These are phyloP conservation scores for Discostella stelligeroides DNA, from an alignment of 108 stramenopile genomes.

Conservation along the genomic window DNA sequence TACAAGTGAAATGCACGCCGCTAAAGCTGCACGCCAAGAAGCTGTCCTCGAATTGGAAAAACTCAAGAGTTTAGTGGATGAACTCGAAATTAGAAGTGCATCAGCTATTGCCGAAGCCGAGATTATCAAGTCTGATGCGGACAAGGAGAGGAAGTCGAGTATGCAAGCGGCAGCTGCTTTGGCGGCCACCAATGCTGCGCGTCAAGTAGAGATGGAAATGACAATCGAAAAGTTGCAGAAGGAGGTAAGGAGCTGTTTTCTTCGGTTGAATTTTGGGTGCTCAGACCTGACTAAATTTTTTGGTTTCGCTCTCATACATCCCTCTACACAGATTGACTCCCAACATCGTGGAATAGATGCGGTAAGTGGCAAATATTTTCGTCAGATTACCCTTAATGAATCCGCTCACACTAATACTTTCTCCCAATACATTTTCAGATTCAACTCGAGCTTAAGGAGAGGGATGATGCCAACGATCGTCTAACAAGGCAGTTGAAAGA, in stretches of 20 bases:
- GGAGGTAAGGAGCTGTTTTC: slow-evolving; percentile 3
- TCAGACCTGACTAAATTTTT: neutral
- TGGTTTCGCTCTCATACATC: neutral
- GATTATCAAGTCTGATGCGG: slow-evolving; percentile 24
- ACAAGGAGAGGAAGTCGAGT: slow-evolving; percentile 40
- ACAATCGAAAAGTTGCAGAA: slow-evolving; percentile 44
- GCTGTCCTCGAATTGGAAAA: slow-evolving; percentile 32
- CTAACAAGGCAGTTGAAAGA: slow-evolving; percentile 26
- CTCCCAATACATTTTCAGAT: neutral
- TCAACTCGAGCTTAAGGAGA: slow-evolving; percentile 34
- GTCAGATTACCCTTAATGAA: too few species aligned
- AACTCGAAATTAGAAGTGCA: slow-evolving; percentile 33
- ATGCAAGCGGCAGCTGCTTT: slow-evolving; percentile 45
- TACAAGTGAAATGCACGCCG: slow-evolving; percentile 12
- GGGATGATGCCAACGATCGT: slow-evolving; percentile 11
- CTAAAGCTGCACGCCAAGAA: slow-evolving; percentile 22
- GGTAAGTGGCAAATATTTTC: too few species aligned
- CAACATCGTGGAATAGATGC: slow-evolving; percentile 47
- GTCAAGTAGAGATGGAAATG: slow-evolving; percentile 53
- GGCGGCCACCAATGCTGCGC: slow-evolving; percentile 50
- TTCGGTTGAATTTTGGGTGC: slow-evolving; percentile 12
- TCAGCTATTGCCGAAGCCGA: slow-evolving; percentile 23
- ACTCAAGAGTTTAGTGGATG: slow-evolving; percentile 35
- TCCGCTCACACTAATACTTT: neutral
- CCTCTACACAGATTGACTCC: slow-evolving; percentile 8